Evolutionary conservation across 805 yeast genomes (phyloP).

Genomic region (Candida corydali): DNA sequence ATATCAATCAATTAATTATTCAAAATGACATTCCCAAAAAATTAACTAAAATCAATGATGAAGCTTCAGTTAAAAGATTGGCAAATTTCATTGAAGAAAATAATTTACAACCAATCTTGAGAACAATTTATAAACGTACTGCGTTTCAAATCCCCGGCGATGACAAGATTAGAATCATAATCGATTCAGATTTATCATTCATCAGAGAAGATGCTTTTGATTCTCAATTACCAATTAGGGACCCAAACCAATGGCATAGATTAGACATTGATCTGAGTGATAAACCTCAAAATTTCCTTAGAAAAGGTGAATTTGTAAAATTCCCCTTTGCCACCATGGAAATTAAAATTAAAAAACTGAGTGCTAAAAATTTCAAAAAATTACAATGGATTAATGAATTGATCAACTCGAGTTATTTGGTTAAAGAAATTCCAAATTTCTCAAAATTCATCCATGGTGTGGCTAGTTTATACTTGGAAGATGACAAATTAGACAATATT

Average conservation of each 20-base stretch:
- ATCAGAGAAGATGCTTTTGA: slow-evolving; percentile 91
- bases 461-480: slow-evolving; percentile 82
- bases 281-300: slow-evolving; percentile 65
- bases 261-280: slow-evolving; percentile 76
- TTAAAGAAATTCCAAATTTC: slow-evolving; percentile 90
- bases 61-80: slow-evolving; percentile 45
- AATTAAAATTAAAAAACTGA: slow-evolving; percentile 51
- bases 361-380: slow-evolving; percentile 38
- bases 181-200: slow-evolving; percentile 83
- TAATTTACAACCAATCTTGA: slow-evolving; percentile 76
- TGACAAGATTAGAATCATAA: slow-evolving; percentile 82
- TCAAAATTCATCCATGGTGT: slow-evolving; percentile 93
- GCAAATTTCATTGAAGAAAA: slow-evolving; percentile 60
- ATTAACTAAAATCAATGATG: slow-evolving; percentile 56
- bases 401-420: slow-evolving; percentile 67
- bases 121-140: slow-evolving; percentile 84
- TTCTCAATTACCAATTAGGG: slow-evolving; percentile 79
- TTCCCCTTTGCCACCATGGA: slow-evolving; percentile 90
- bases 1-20: slow-evolving; percentile 66
- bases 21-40: slow-evolving; percentile 46
- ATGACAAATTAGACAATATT: slow-evolving; percentile 80
- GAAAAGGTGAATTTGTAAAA: slow-evolving; percentile 80
- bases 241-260: slow-evolving; percentile 88
- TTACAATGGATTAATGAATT: slow-evolving; percentile 82
- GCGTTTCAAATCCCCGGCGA: slow-evolving; percentile 99